A percentile compares a stretch with the other conserved stretches of the same genome.
Conservation (phyloP, 768 basidiomycete species). For the Tylopilus vinaceipallidus region DNA sequence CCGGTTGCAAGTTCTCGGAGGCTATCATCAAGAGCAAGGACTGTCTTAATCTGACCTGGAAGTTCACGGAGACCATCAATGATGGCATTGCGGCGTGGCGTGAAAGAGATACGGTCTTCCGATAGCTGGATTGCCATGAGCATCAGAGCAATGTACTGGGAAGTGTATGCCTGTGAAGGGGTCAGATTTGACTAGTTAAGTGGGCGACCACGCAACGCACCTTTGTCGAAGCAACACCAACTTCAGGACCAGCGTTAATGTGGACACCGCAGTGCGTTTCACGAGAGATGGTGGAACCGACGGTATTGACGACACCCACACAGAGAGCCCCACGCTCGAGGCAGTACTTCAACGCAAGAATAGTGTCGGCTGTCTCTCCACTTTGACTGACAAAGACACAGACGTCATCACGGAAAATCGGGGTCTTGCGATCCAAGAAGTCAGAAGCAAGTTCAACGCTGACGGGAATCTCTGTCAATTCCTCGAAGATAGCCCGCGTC, state of each 20-base stretch:
- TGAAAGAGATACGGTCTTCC: slow-evolving; percentile 94
- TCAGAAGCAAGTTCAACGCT: slow-evolving; percentile 96
- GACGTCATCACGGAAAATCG: slow-evolving; percentile 98
- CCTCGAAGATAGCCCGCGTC: slow-evolving; percentile 96
- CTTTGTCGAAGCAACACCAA: slow-evolving; percentile 99
- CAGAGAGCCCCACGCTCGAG: slow-evolving; percentile 95
- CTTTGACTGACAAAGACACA: slow-evolving; percentile 96
- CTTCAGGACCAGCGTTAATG: slow-evolving; percentile 98
- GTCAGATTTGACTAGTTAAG: neutral
- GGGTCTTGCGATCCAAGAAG: slow-evolving; percentile 98
- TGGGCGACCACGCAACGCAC: slow-evolving; percentile 30
- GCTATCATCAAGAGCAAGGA: slow-evolving; percentile 73
- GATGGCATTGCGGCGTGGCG: slow-evolving; percentile 86
- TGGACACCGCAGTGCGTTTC: slow-evolving; percentile 99
- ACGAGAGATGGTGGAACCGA: slow-evolving; percentile 95
- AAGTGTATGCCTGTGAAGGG: slow-evolving; percentile 80
- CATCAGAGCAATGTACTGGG: slow-evolving; percentile 95
- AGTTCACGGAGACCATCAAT: slow-evolving; percentile 91
- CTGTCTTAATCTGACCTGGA: slow-evolving; percentile 82
- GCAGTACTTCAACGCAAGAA: slow-evolving; percentile 94
- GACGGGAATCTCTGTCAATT: slow-evolving; percentile 97
- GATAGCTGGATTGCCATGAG: slow-evolving; percentile 99
- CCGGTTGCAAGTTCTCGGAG: slow-evolving; percentile 84
- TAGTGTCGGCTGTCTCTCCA: slow-evolving; percentile 98
- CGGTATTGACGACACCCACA: slow-evolving; percentile 97